Conservation (phyloP, 2,329 filamentous ascomycete genomes). For the Calonectria pauciramosa region DNA sequence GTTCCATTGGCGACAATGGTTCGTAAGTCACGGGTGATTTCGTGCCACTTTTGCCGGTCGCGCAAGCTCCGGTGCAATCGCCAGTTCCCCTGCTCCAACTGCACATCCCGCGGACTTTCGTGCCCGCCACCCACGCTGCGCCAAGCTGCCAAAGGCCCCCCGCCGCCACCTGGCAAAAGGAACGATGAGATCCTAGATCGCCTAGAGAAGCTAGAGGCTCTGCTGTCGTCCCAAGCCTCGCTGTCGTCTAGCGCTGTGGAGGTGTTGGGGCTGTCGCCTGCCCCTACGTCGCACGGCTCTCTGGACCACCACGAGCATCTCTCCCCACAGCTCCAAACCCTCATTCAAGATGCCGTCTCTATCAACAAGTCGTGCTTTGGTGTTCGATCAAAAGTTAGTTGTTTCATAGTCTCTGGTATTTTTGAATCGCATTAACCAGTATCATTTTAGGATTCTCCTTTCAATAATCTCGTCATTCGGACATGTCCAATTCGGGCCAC, state of each 20-base stretch:
- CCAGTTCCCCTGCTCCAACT: slow-evolving; percentile 54
- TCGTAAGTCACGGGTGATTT: slow-evolving; percentile 51
- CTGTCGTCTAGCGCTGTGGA: slow-evolving; percentile 23
- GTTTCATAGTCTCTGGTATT: slow-evolving; percentile 34
- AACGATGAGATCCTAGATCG: slow-evolving; percentile 38
- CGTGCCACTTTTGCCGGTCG: slow-evolving; percentile 51
- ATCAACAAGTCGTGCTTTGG: slow-evolving; percentile 50
- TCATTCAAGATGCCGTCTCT: slow-evolving; percentile 52
- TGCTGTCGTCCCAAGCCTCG: slow-evolving; percentile 39
- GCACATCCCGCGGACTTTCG: slow-evolving; percentile 50
- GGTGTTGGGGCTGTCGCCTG: not conserved
- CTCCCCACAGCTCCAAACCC: slow-evolving; percentile 49
- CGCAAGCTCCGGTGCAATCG: slow-evolving; percentile 55
- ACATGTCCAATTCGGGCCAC: slow-evolving; percentile 51
- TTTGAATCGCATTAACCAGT: not conserved
- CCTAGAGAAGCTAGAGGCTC: slow-evolving; percentile 44
- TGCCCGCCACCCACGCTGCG: slow-evolving; percentile 42
- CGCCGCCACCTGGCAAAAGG: not conserved
- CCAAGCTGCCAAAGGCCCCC: slow-evolving; percentile 26
- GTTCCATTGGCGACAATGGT: slow-evolving; percentile 40
- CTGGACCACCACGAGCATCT: slow-evolving; percentile 30
- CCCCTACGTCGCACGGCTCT: not conserved
- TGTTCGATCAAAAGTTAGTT: slow-evolving; percentile 35
- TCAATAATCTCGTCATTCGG: slow-evolving; percentile 48
- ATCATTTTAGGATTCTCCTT: slow-evolving; percentile 7